Evolutionary conservation across 192 early-diverging fungal genomes (phyloP), one percentile per base, ranked within the genome.

Genomic region (Coemansia reversa): DNA sequence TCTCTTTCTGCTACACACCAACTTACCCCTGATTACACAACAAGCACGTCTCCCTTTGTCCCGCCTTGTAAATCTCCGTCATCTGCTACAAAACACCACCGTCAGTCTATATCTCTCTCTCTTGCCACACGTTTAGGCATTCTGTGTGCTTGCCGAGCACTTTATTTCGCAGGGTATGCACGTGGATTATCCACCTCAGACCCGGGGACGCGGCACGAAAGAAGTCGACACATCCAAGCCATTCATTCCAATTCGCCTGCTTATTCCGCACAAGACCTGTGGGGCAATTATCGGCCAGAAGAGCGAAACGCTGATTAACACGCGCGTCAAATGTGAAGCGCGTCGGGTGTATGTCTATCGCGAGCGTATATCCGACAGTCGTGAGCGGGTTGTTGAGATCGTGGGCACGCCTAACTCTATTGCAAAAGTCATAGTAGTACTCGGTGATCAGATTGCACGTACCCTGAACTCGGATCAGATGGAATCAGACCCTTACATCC

Each of bases 131-230:
- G 35, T 52, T 28, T 80, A 80, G 77, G 79, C 73, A 29, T 81
- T 75, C 70, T 55, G 71, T 60, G 70, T 61, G 42, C 79, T 81
- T 25, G 73, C 79, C 42, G 79, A 81, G 66, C 79, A 81, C 60
- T 81, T 81, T 48, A 72, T 81, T 35, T 81, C 79, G 49, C 79
- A 81, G 27, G 74, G 74, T 24, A 76, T 81, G 73, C 73, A 81
- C 47, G 61, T 81, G 39, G 79, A 81, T 42, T 81, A 75, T 28
- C 79, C 79, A 65, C 66, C 66, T 28, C 79, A 72, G 32, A 60
- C 58, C n/a, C 73, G 74, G 27, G 69, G 73, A 2, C 74, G 70
- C 27, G 70, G 70, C n/a, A 62, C 55, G 63, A 63, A 73, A 42
- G 74, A 81, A 14, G 79, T 81, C 53, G 79, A 81, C 55, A 68